phyloP scores from a whole-genome alignment of 495 filamentous ascomycete species.

The Trichodelitschia bisporula region DNA sequence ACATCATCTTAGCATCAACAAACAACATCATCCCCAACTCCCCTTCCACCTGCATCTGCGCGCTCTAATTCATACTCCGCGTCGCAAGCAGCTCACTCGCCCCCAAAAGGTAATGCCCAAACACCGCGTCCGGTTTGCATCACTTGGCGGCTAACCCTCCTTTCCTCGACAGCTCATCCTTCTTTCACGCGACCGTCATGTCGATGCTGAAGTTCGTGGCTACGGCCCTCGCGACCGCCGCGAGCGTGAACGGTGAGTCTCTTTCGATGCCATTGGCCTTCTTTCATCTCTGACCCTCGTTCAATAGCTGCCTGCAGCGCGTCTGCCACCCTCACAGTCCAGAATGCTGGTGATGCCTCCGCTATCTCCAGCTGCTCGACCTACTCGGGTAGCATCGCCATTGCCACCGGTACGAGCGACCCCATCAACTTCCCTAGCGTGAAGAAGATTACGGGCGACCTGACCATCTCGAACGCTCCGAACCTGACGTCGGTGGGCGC shows the following conservation, averaged over 20 bases:
- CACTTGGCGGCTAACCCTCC: too few species aligned
- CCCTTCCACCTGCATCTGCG: too few species aligned
- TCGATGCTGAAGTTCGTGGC: constrained; percentile 47
- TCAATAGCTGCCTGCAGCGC: constrained; percentile 22
- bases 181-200: constrained; percentile 24
- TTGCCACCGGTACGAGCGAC: constrained; percentile 27
- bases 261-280: not conserved
- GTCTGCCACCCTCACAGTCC: constrained; percentile 29
- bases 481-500: constrained; percentile 31
- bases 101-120: too few species aligned
- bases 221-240: constrained; percentile 42
- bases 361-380: constrained; percentile 37
- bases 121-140: too few species aligned
- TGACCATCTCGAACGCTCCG: constrained; percentile 33
- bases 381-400: constrained; percentile 42
- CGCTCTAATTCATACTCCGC: too few species aligned
- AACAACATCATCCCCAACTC: too few species aligned
- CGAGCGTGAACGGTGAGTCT: constrained; percentile 39
- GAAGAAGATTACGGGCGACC: constrained; percentile 37
- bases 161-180: not conserved
- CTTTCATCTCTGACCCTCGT: constrained; percentile 1
- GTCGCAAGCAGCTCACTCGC: too few species aligned
- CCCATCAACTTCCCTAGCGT: constrained; percentile 30
- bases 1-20: too few species aligned
- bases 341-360: constrained; percentile 46